These are phyloP conservation scores for Bipolaris oryzae DNA, from an alignment of 2,329 filamentous ascomycete species.

Conservation along the genomic window DNA sequence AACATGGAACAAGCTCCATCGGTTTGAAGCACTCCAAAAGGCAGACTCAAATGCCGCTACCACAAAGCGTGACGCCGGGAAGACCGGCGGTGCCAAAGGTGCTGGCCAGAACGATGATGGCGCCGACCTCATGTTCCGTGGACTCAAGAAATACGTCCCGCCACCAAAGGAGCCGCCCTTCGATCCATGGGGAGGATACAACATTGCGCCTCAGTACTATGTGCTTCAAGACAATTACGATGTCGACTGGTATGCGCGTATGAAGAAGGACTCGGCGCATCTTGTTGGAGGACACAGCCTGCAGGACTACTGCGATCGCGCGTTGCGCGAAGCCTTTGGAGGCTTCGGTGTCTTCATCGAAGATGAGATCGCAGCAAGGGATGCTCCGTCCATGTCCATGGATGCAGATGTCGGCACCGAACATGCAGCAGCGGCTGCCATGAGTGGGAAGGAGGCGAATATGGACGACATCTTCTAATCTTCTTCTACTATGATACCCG, in stretches of 20 bases:
- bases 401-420: slow-evolving; percentile 40
- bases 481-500: slow-evolving; percentile 43
- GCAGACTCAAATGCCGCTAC: slow-evolving; percentile 55
- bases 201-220: slow-evolving; percentile 70
- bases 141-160: slow-evolving; percentile 70
- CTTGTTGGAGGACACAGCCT: slow-evolving; percentile 83
- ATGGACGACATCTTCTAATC: slow-evolving; percentile 53
- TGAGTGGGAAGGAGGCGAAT: slow-evolving; percentile 60
- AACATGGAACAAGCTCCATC: slow-evolving; percentile 63
- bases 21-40: slow-evolving; percentile 77
- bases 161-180: slow-evolving; percentile 75
- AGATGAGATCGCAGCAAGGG: slow-evolving; percentile 65
- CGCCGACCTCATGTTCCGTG: slow-evolving; percentile 70
- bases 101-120: slow-evolving; percentile 37
- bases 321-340: slow-evolving; percentile 86
- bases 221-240: slow-evolving; percentile 72
- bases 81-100: slow-evolving; percentile 59
- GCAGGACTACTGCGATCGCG: slow-evolving; percentile 78
- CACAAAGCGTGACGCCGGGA: slow-evolving; percentile 43
- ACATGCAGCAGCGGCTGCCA: slow-evolving; percentile 58
- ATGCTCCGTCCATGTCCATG: slow-evolving; percentile 46
- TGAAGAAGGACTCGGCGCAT: slow-evolving; percentile 69
- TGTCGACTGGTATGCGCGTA: slow-evolving; percentile 73
- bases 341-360: slow-evolving; percentile 86
- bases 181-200: slow-evolving; percentile 83